Percentiles rank a stretch among this genome's conserved stretches.
These are phyloP conservation scores for Polytrichum commune DNA, from an alignment of 225 moss, liverwort and hornwort species.

Conservation along the genomic window DNA sequence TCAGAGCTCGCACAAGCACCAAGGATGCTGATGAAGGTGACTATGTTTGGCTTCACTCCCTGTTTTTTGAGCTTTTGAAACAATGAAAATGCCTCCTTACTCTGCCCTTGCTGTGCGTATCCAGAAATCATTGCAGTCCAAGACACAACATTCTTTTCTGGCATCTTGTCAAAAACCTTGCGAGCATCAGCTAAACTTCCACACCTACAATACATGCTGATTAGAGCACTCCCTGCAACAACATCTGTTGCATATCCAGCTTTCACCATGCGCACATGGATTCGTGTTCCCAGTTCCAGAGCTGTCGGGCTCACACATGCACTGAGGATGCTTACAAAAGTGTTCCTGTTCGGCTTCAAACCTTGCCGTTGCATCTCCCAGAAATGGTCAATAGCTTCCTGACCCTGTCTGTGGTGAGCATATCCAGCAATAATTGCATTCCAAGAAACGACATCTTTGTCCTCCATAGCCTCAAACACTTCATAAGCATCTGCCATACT, in stretches of 20 bases:
- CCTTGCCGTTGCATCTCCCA: conserved; percentile 43
- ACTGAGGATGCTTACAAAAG: conserved; percentile 42
- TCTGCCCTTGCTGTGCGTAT: conserved; percentile 37
- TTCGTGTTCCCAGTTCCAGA: conserved; percentile 36
- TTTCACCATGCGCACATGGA: conserved; percentile 29
- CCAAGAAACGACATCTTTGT: conserved; percentile 49
- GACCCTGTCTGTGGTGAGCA: conserved; percentile 37
- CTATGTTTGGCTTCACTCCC: conserved; percentile 39
- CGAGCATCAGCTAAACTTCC: conserved; percentile 48
- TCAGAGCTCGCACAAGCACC: conserved; percentile 38
- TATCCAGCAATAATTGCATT: conserved; percentile 58
- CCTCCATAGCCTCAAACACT: conserved; percentile 44
- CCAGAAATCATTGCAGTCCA: conserved; percentile 60
- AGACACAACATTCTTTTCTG: conserved; percentile 46
- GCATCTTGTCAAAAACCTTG: conserved; percentile 44
- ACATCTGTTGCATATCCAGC: conserved; percentile 28
- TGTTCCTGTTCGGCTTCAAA: conserved; percentile 45
- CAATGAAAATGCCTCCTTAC: conserved; percentile 35
- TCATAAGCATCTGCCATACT: conserved; percentile 34
- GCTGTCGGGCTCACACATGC: conserved; percentile 33
- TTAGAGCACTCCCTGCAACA: conserved; percentile 32
- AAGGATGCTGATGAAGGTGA: conserved; percentile 44
- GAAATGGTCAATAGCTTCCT: conserved; percentile 48
- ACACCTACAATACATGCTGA: conserved; percentile 59
- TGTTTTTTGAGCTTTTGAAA: conserved; percentile 34